Evolutionary conservation across 2,329 filamentous ascomycete genomes (phyloP).

Genomic region (Xylariaceae sp.): DNA sequence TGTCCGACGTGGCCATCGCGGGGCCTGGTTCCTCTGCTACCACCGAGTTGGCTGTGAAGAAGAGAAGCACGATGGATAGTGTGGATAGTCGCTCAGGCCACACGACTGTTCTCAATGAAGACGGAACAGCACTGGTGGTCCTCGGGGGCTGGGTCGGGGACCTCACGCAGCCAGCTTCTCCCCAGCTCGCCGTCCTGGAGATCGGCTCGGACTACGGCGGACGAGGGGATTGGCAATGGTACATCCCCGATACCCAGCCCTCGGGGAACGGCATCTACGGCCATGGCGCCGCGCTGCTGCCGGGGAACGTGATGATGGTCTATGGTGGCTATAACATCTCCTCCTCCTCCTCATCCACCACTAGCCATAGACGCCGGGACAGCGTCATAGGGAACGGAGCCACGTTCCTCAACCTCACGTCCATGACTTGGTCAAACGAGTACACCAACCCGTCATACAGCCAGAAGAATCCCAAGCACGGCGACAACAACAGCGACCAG

Average conservation of each 20-base stretch:
- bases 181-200: constrained; percentile 73
- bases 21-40: constrained; percentile 37
- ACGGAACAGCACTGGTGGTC: constrained; percentile 72
- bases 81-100: constrained; percentile 86
- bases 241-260: constrained; percentile 49
- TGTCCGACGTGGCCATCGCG: constrained; percentile 49
- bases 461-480: constrained; percentile 4
- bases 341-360: constrained; percentile 28
- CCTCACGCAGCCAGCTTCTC: constrained; percentile 66
- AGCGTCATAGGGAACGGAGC: constrained; percentile 21
- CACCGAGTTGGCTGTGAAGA: constrained; percentile 52
- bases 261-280: constrained; percentile 49
- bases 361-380: constrained; percentile 31
- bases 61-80: constrained; percentile 29
- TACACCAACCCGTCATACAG: constrained; percentile 43
- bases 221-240: constrained; percentile 67
- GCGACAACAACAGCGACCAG: constrained; percentile 12
- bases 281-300: constrained; percentile 57
- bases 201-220: constrained; percentile 70
- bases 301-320: constrained; percentile 64
- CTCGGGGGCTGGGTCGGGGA: constrained; percentile 93
- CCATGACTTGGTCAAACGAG: constrained; percentile 45
- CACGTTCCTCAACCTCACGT: constrained; percentile 54
- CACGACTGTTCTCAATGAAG: constrained; percentile 72
- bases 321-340: constrained; percentile 56